Evolutionary conservation across 495 filamentous ascomycete species (phyloP), one percentile per base, ranked within the genome.

Genomic region (Penicillium atrosanguineum): DNA sequence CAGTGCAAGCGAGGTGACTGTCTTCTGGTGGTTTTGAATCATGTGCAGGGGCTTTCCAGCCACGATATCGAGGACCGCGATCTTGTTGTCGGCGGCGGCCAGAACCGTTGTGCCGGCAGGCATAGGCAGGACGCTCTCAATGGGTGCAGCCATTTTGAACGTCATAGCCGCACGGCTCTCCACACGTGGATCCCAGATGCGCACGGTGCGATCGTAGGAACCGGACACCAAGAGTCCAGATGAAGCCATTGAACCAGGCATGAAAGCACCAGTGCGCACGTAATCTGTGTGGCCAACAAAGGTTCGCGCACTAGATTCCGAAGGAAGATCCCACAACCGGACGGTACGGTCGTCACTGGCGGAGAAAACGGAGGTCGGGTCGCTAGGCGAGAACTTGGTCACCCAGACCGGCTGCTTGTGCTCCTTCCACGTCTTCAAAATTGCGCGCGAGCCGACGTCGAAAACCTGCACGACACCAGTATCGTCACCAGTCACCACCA

Each of bases 321-420:
- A 85, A 3, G 95, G 89, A 28, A 99, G 72, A 73, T 97, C 94
- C 94, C 94, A 99, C 52, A 97, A 67, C 39, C 93, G 78, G 7
- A 99, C 90, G 0, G 91, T 96, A 38, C 87, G 84, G 68, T 99
- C 94, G 61, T 99, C 94, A 69, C 86, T 87, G 23, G 84, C 82
- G 45, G 86, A 90, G 80, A 97, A 84, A 23, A 97, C 70, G 1
- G 83, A 83, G 0, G 94, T 99, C 28, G 95, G 79, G 29, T 94
- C 89, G 45, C 83, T 84, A 7, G 91, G 91, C 18, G 86, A 90
- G 77, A 94, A 97, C 60, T 88, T 88, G 40, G 89, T 89, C 20
- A 86, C 83, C 87, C 94, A 96, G 34, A 96, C 91, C 38, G 95
- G 89, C 76, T 95, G 91, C 72, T 93, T 92, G 71, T 98, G 94